Evolutionary conservation across 352 stramenopile species (phyloP).

Genomic region (Chrysophaeum taylorii): DNA sequence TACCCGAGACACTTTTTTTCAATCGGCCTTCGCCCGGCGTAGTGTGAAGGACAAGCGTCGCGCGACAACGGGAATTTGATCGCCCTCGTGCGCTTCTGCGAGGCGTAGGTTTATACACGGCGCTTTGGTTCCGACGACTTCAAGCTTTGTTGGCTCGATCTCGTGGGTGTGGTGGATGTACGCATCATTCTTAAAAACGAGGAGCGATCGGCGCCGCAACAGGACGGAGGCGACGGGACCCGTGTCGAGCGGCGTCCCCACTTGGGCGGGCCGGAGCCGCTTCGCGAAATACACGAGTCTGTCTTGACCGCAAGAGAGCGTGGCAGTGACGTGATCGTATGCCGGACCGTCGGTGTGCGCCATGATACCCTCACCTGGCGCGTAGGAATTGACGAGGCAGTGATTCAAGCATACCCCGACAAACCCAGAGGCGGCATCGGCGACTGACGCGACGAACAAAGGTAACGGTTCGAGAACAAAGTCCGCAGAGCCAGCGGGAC

Average conservation of each 20-base stretch:
- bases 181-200: background rate
- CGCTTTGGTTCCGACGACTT: background rate
- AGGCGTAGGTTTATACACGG: background rate
- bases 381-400: background rate
- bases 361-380: background rate
- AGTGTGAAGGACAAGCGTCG: background rate
- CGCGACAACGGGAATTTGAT: background rate
- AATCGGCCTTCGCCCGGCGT: background rate
- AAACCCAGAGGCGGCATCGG: background rate
- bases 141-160: background rate
- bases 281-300: background rate
- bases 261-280: background rate
- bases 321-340: background rate
- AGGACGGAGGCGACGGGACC: background rate
- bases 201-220: background rate
- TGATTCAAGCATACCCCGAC: background rate
- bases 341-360: conserved; percentile 5
- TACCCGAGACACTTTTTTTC: too few relatives aligned
- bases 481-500: background rate
- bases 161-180: background rate
- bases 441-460: background rate
- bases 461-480: background rate
- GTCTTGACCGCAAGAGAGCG: conserved; percentile 3
- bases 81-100: background rate
- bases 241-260: too few relatives aligned